A percentile compares a stretch with the other conserved stretches of the same genome.
phyloP scores from a whole-genome alignment of 768 basidiomycete species.

The Boletus reticulatus region DNA sequence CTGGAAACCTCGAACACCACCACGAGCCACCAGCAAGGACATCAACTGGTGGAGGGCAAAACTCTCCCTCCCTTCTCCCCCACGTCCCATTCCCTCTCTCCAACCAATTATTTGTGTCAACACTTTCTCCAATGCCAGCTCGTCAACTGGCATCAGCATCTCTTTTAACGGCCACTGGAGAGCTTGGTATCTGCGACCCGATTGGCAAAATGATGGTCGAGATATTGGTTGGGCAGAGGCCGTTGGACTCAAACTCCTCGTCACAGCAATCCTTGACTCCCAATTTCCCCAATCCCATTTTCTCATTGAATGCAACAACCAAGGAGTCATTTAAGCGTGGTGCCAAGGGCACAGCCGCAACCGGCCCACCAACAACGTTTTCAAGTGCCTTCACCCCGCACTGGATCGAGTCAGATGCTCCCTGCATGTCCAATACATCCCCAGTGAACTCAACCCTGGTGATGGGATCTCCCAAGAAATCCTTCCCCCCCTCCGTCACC shows the following conservation, averaged over 20 bases:
- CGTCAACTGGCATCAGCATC: slow-evolving; percentile 35
- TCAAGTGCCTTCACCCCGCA: too few species aligned
- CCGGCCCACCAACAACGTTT: too few species aligned
- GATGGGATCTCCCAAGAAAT: too few species aligned
- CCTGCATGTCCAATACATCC: too few species aligned
- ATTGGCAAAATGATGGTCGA: slow-evolving; percentile 27
- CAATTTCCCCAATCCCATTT: neutral
- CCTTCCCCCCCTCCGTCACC: too few species aligned
- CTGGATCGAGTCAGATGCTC: too few species aligned
- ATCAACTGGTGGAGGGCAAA: neutral
- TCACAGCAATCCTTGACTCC: neutral
- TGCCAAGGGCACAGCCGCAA: too few species aligned
- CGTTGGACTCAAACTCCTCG: neutral
- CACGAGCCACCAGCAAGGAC: neutral
- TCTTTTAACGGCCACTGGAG: slow-evolving; percentile 29
- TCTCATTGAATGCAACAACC: slow-evolving; percentile 12
- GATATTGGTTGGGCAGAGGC: slow-evolving; percentile 44
- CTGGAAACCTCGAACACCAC: slow-evolving; percentile 21
- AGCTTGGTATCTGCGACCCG: slow-evolving; percentile 32
- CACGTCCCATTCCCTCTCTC: accelerated
- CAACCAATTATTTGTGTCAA: neutral
- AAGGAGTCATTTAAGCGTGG: neutral
- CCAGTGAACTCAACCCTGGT: too few species aligned
- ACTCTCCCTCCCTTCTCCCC: neutral
- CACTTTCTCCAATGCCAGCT: slow-evolving; percentile 43